Conservation (phyloP, 257 asterid species). For the Pogostemon cablin region DNA sequence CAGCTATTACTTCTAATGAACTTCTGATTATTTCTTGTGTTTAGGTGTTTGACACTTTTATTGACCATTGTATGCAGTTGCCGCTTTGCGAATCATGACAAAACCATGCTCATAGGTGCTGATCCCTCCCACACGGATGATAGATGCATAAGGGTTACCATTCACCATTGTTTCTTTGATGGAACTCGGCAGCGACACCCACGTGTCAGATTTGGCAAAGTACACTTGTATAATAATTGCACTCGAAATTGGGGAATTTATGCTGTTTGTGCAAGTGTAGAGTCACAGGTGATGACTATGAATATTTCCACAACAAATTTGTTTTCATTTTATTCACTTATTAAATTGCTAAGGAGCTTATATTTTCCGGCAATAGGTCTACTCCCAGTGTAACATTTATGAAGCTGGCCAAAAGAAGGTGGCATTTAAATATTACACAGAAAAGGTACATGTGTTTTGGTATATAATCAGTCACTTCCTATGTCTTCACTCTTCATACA, state of each 20-base stretch:
- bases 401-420: slow-evolving; percentile 86
- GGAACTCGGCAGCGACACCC: slow-evolving; percentile 92
- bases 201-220: slow-evolving; percentile 90
- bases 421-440: slow-evolving; percentile 80
- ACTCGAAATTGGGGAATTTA: slow-evolving; percentile 89
- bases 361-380: slow-evolving; percentile 43
- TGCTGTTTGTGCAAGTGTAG: slow-evolving; percentile 96
- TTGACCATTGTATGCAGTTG: slow-evolving; percentile 52
- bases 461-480: background rate
- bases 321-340: background rate
- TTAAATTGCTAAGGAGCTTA: slow-evolving; percentile 24
- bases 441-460: slow-evolving; percentile 59
- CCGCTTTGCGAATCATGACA: slow-evolving; percentile 73
- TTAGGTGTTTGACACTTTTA: slow-evolving; percentile 19
- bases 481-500: background rate
- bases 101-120: slow-evolving; percentile 94
- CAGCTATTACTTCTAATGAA: slow-evolving; percentile 14
- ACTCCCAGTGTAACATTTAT: slow-evolving; percentile 85
- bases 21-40: background rate
- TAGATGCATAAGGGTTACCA: slow-evolving; percentile 87
- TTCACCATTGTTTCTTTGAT: slow-evolving; percentile 95
- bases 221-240: slow-evolving; percentile 85
- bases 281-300: slow-evolving; percentile 65
- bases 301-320: slow-evolving; percentile 1
- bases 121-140: slow-evolving; percentile 80